Base-by-base conservation (phyloP, 805 yeast genomes). In the Metschnikowia koreensis region DNA sequence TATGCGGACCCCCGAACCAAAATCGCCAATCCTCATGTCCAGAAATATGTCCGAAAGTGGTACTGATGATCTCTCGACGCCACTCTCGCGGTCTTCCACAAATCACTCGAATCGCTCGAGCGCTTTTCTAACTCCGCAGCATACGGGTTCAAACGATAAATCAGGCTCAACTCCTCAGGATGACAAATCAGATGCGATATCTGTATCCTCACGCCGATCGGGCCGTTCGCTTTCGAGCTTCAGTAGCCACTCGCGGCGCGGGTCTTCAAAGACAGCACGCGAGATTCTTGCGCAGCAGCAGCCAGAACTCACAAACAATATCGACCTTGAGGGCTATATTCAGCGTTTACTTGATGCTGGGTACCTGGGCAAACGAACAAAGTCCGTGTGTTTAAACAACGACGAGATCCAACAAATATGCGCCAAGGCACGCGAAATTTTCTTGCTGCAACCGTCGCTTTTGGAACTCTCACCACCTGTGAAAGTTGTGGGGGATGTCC, bases 281-380 rank as follows among this genome's bases (percentile, higher is more conserved):
- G 60, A 56, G 29, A 46, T 45, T 26, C 43, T 56, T 26, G 48
- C 52, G 5, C 50, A 52, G 31, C 46, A 57, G n/a, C 53, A 58
- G 22, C 22, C 22, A 16, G 50, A 60, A 22, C 52, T 58, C 26
- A 48, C 58, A 10, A 49, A 50, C 34, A 50, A 60, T 42, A 67
- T 73, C 38, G 79, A 92, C 66, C 79, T 94, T 43, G 99, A 94
- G 69, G 96, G 89, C 63, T 76, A 89, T 45, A 94, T 94, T 54
- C 97, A 92, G 72, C 76, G 96, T 60, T 77, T 94, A 57, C 76
- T 94, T 56, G 98, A 94, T 71, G 97, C 97, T 0, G 99, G 98
- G 9, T 94, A 94, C 70, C 82, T 92, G 11, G 98, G 97, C 7
- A 94, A 93, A 67, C 80, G 96, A 64, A 90, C 97, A 9, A 91